phyloP scores from a whole-genome alignment of 495 filamentous ascomycete genomes.

The Penicillium simplicissimum region DNA sequence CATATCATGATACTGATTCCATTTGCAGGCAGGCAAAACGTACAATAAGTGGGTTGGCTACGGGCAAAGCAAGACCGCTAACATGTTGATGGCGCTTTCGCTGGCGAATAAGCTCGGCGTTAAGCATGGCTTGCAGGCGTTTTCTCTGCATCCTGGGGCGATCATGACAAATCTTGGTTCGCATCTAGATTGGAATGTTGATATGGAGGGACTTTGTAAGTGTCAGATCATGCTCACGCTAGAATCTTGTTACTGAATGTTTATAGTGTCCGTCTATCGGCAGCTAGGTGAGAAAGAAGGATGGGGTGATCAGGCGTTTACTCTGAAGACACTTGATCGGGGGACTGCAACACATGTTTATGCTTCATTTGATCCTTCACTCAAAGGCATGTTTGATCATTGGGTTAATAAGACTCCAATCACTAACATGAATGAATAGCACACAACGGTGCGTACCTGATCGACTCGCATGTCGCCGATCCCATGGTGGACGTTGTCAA shows the following conservation, averaged over 20 bases:
- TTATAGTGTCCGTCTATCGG: slow-evolving; percentile 14
- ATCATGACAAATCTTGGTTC: slow-evolving; percentile 28
- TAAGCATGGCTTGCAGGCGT: slow-evolving; percentile 31
- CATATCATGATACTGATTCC: slow-evolving; percentile 21
- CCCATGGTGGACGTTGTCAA: slow-evolving; percentile 34
- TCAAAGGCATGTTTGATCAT: slow-evolving; percentile 39
- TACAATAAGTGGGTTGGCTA: slow-evolving; percentile 58
- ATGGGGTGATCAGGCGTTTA: slow-evolving; percentile 30
- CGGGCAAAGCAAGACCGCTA: slow-evolving; percentile 59
- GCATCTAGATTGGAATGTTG: slow-evolving; percentile 31
- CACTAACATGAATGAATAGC: slow-evolving; percentile 5
- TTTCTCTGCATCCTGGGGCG: slow-evolving; percentile 50
- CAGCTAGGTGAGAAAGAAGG: slow-evolving; percentile 26
- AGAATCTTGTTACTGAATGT: background rate
- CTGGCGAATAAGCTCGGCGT: slow-evolving; percentile 40
- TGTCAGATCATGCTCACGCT: background rate
- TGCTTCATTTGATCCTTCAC: slow-evolving; percentile 55
- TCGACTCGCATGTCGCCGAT: slow-evolving; percentile 39
- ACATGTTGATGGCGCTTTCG: slow-evolving; percentile 53
- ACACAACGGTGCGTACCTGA: slow-evolving; percentile 42
- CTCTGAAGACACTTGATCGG: slow-evolving; percentile 47
- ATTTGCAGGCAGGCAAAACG: slow-evolving; percentile 41
- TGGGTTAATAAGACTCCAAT: background rate
- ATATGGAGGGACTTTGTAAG: slow-evolving; percentile 21
- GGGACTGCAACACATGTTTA: slow-evolving; percentile 59